phyloP scores from a whole-genome alignment of 2,329 filamentous ascomycete species.

The Harringtonia lauricola region DNA sequence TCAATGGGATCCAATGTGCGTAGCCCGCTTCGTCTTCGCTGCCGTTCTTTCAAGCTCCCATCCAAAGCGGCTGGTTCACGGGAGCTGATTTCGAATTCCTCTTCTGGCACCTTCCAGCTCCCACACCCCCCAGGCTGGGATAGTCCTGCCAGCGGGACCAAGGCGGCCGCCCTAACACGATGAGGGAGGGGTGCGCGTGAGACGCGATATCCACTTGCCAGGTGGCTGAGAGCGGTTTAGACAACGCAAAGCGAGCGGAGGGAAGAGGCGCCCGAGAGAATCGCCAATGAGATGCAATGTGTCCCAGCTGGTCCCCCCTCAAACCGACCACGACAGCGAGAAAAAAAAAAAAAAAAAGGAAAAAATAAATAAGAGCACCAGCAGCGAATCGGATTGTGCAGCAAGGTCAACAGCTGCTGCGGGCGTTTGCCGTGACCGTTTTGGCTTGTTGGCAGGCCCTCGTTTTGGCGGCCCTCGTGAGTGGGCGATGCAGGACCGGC shows the following conservation, averaged over 20 bases:
- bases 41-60: too few relatives aligned
- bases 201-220: neutral
- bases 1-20: too few relatives aligned
- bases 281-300: neutral
- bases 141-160: constrained; percentile 2
- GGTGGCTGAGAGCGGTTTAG: neutral
- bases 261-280: neutral
- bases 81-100: neutral
- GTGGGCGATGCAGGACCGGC: neutral
- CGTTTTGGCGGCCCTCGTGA: neutral
- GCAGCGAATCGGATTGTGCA: neutral
- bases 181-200: neutral
- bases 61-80: neutral
- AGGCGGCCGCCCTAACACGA: neutral
- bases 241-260: neutral
- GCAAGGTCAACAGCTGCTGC: neutral
- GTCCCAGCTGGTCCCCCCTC: too few relatives aligned
- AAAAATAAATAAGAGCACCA: neutral
- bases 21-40: too few relatives aligned
- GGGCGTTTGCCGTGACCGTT: neutral
- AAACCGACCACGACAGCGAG: too few relatives aligned
- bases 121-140: neutral
- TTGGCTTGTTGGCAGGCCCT: neutral
- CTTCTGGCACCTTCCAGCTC: neutral
- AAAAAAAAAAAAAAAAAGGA: neutral